A percentile compares a stretch with the other conserved stretches of the same genome.
phyloP scores from a whole-genome alignment of 2,329 filamentous ascomycete species.

The Trichoderma sp. region DNA sequence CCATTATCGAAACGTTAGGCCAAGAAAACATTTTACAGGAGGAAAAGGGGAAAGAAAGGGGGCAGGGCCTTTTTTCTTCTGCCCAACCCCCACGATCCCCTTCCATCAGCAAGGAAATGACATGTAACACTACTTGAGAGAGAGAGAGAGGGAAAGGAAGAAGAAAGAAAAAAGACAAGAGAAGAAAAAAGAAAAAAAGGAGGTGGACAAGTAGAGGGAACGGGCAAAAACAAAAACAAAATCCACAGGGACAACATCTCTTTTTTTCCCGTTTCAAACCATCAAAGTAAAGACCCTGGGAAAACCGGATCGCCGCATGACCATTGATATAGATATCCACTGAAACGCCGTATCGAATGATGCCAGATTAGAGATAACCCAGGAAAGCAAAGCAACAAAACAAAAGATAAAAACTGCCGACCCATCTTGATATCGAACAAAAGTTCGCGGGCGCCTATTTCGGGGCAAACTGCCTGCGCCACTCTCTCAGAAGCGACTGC shows the following conservation, averaged over 20 bases:
- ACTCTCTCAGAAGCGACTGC: background rate
- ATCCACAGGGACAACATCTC: conserved; percentile 21
- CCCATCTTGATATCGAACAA: background rate
- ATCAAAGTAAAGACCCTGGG: conserved; percentile 24
- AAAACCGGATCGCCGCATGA: conserved; percentile 37
- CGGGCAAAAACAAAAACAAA: background rate
- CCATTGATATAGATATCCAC: conserved; percentile 40
- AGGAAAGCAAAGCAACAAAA: conserved; percentile 25
- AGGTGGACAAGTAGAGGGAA: background rate
- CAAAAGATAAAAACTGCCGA: conserved; percentile 22
- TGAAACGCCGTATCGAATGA: conserved; percentile 42
- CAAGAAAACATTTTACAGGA: conserved; percentile 21
- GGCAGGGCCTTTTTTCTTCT: background rate
- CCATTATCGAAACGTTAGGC: conserved; percentile 16
- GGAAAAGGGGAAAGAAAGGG: background rate
- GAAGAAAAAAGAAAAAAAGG: background rate
- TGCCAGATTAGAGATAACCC: conserved; percentile 40
- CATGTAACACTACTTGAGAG: background rate
- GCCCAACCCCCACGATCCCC: background rate
- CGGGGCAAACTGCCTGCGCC: background rate
- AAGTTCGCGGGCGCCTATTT: background rate
- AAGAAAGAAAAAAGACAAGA: conserved; percentile 5
- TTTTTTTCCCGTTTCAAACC: conserved; percentile 33
- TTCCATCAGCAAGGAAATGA: conserved; percentile 18
- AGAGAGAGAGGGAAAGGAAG: background rate